Evolutionary conservation across 345 rosid species (phyloP).

Genomic region (Populus alba): DNA sequence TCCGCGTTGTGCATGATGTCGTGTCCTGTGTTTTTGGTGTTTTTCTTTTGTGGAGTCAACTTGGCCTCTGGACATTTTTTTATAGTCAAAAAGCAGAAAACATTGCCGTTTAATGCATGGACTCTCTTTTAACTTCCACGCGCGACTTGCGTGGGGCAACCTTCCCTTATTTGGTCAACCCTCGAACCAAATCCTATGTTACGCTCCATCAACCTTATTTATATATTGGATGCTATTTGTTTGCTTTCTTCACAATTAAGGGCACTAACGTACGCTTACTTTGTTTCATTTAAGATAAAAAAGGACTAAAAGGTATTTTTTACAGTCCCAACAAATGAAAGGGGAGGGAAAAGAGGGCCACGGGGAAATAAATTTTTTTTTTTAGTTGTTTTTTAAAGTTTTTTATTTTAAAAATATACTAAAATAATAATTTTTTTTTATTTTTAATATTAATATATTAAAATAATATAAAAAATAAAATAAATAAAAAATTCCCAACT

Average conservation of each 20-base stretch:
- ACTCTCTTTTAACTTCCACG: slow-evolving; percentile 11
- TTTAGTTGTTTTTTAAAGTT: no score
- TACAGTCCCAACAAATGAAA: no score
- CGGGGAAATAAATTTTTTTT: no score
- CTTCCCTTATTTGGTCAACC: slow-evolving; percentile 22
- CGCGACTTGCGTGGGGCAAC: slow-evolving; percentile 7
- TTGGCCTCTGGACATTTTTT: background rate
- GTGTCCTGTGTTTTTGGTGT: background rate
- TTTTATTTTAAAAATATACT: no score
- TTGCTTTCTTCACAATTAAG: background rate
- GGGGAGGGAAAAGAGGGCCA: no score
- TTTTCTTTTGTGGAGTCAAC: slow-evolving; percentile 17
- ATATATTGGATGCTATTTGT: background rate
- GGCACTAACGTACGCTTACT: background rate
- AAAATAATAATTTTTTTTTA: no score
- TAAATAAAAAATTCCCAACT: no score
- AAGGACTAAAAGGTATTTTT: no score
- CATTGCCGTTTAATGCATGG: background rate
- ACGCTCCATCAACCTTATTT: background rate
- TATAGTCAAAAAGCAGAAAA: slow-evolving; percentile 10
- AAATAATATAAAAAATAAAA: no score
- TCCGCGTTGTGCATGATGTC: background rate
- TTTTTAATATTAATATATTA: no score
- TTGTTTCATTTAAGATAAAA: background rate
- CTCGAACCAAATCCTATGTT: background rate